These are phyloP conservation scores for Gossypium sturtianum DNA, from an alignment of 345 rosid species.

Conservation along the genomic window DNA sequence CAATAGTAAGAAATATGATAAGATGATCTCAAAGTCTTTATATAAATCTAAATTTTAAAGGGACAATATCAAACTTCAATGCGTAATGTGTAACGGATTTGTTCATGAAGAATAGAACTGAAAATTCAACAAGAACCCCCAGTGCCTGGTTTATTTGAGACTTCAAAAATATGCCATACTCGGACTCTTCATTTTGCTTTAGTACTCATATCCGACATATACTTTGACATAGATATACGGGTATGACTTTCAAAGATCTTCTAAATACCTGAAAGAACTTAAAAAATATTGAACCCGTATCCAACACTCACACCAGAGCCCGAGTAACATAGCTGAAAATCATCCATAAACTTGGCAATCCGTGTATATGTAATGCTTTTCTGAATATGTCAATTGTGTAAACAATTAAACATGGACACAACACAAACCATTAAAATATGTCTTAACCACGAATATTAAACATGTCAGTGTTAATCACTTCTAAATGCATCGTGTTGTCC, in stretches of 20 bases:
- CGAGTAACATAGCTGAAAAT: background rate
- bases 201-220: too few relatives aligned
- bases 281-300: too few relatives aligned
- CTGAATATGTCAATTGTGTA: background rate
- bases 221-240: too few relatives aligned
- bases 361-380: background rate
- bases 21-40: background rate
- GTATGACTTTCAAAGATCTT: too few relatives aligned
- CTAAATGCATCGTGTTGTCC: background rate
- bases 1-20: background rate
- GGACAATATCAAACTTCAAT: conserved; percentile 1
- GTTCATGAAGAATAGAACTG: background rate
- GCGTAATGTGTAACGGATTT: background rate
- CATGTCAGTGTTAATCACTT: too few relatives aligned
- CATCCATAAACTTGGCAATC: background rate
- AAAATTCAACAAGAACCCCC: conserved; percentile 9
- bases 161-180: background rate
- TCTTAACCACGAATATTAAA: too few relatives aligned
- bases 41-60: background rate
- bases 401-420: background rate
- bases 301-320: background rate
- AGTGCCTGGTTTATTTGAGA: background rate
- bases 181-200: too few relatives aligned
- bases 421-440: too few relatives aligned
- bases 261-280: too few relatives aligned